Evolutionary conservation across 768 basidiomycete genomes (phyloP), one percentile per base, ranked within the genome.

Genomic region (Kwoniella heveanensis): DNA sequence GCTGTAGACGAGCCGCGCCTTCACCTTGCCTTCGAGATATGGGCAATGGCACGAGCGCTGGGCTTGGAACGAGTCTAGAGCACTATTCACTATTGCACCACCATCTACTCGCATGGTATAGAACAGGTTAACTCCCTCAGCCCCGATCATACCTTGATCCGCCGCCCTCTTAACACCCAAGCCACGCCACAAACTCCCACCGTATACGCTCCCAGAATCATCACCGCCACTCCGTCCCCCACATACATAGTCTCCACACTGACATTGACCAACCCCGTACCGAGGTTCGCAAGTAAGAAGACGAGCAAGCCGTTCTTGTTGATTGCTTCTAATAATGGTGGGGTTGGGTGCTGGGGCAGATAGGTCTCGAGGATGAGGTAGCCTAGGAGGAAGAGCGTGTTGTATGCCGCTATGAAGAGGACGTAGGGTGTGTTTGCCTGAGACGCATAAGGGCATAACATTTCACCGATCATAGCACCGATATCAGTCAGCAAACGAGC

Each of bases 341-440:
- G 81, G 6, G 73, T 73, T 0, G 68, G 44, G 24, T 57, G 22
- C 21, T 27, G 13, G 6, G 61, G 54, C 79, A 91, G 89, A 46
- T 80, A 70, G 58, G 89, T 83, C 69, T 97, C 91, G 47, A 96
- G 80, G 24, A 87, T 65, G 46, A 93, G 83, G 81, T 96, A 95
- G 13, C 85, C 86, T 5, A 92, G 83, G 17, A 97, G 81, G 82
- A 92, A 92, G 2, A 87, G 85, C 0, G 88, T 88, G 77, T 97
- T 98, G 86, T 86, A 95, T 10, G 91, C 92, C 0, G 86, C 85
- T 8, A 90, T 85, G 92, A 94, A 97, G 19, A 92, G 79, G 36
- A 93, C 86, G 79, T 99, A 98, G 3, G 90, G 84, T 29, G 92
- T 70, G 73, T 98, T 97, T 49, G 88, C 90, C 93, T 94, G 65